phyloP scores from a whole-genome alignment of 371 early-diverging fungal species.

The Mucor plumbeus region DNA sequence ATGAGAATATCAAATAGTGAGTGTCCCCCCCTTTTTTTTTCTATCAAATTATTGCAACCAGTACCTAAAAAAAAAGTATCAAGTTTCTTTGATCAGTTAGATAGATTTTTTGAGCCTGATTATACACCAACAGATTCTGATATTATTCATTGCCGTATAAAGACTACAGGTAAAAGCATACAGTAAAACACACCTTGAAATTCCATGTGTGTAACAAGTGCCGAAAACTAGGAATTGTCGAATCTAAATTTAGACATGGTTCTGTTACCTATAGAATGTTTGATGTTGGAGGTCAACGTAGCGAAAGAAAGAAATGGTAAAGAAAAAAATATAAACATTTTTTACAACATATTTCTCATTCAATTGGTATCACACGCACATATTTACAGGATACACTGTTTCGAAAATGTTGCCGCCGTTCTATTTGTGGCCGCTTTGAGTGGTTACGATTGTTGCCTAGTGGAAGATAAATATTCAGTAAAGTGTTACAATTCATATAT shows the following conservation, averaged over 20 bases:
- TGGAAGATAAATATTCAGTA: conserved; percentile 93
- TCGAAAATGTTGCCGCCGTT: conserved; percentile 93
- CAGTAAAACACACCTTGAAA: background rate
- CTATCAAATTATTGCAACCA: background rate
- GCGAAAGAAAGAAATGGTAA: conserved; percentile 90
- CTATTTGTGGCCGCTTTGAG: conserved; percentile 91
- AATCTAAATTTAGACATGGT: conserved; percentile 84
- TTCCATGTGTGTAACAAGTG: conserved; percentile 2
- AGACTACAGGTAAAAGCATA: conserved; percentile 25
- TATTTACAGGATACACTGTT: conserved; percentile 78
- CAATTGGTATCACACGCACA: background rate
- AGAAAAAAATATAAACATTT: background rate
- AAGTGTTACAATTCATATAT: conserved; percentile 4
- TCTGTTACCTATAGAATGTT: conserved; percentile 84
- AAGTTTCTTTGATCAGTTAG: conserved; percentile 84
- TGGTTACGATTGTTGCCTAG: conserved; percentile 93
- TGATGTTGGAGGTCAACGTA: conserved; percentile 95
- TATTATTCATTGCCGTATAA: conserved; percentile 77
- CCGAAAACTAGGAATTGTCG: conserved; percentile 72
- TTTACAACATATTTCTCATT: background rate
- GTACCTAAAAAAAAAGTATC: background rate
- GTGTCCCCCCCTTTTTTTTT: conserved; percentile 17
- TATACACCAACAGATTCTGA: conserved; percentile 88
- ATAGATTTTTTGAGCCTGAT: conserved; percentile 71
- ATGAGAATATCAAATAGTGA: conserved; percentile 81